Conservation (phyloP, 2,329 filamentous ascomycete species). For the Microsporum canis region DNA sequence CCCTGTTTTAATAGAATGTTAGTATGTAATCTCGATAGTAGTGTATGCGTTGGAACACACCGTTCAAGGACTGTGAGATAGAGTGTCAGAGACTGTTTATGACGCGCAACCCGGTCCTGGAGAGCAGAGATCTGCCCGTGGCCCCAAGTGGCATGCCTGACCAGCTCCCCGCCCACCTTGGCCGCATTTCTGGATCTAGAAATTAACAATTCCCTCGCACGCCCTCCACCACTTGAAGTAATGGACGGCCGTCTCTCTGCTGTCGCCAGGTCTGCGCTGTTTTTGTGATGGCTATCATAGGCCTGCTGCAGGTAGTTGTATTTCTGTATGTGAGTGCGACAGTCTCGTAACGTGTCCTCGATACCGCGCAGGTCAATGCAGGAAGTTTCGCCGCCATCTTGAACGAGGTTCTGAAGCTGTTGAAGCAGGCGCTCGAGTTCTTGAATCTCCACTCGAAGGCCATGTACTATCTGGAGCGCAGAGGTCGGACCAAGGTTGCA, state of each 20-base stretch:
- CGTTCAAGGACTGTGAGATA: conserved; percentile 14
- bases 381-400: conserved; percentile 7
- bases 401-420: conserved; percentile 9
- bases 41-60: conserved; percentile 4
- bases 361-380: conserved; percentile 11
- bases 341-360: conserved; percentile 10
- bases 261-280: neutral
- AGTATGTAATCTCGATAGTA: neutral
- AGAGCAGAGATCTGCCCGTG: conserved; percentile 9
- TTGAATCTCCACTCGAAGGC: conserved; percentile 9
- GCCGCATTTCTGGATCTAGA: conserved; percentile 3
- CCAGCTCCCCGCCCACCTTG: conserved; percentile 2
- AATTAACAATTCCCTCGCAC: neutral
- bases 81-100: conserved; percentile 11
- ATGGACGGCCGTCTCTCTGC: neutral
- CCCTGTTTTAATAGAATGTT: neutral
- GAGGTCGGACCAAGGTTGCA: conserved; percentile 11
- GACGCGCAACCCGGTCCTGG: conserved; percentile 11
- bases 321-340: conserved; percentile 8
- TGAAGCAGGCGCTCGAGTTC: conserved; percentile 10
- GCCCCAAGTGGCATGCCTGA: conserved; percentile 6
- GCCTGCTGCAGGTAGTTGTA: conserved; percentile 4
- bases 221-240: neutral
- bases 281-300: neutral
- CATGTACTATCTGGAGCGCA: conserved; percentile 6